Base-by-base conservation (phyloP, 345 rosid species). In the Melaleuca alternifolia region DNA sequence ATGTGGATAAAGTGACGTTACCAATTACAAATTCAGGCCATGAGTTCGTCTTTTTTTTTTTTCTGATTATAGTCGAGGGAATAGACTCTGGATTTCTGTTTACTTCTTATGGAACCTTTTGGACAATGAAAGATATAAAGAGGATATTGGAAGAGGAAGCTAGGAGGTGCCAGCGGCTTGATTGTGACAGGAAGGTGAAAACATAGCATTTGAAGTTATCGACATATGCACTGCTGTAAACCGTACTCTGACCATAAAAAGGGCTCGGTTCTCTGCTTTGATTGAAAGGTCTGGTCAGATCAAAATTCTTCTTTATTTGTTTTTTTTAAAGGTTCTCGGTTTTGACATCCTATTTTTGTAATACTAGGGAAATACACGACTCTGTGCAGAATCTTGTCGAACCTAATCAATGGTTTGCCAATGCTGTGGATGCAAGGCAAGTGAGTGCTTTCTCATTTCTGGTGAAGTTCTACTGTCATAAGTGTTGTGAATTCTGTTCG, bases 371-470 rank as follows among this genome's bases (percentile, higher is more conserved):
- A 86, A 97, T 97, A 86, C 99, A 95, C 90, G 93, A 95, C 14
- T 94, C 99, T 2, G 97, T 87, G 87, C 99, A 97, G 88, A 95
- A 96, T 88, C 99, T 95, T 87, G 92, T 93, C 85, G 95, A 95
- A 87, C 98, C 99, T 85, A 97, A 96, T 91, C 91, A 89, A 54
- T 88, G 95, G 94, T 95, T 94, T 91, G 92, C 99, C 46, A 94
- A 95, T 89, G 99, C 99, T 11, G 99, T 97, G 87, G 99, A 97
- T 89, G 99, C 99, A 91, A 94, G 99, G 89, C 99, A 97, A 90
- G 99, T 96, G 88, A 92, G 96, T 44, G 52, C 59, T 81, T 54
- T 89, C 50, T 84, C 13, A 24, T 82, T 14, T 82, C 26, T 65
- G 82, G 30, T 41, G 46, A 84, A 53, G 16, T 54, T 41, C 86